Conservation (phyloP, 2,329 filamentous ascomycete genomes). For the Lasiodiplodia sp. region DNA sequence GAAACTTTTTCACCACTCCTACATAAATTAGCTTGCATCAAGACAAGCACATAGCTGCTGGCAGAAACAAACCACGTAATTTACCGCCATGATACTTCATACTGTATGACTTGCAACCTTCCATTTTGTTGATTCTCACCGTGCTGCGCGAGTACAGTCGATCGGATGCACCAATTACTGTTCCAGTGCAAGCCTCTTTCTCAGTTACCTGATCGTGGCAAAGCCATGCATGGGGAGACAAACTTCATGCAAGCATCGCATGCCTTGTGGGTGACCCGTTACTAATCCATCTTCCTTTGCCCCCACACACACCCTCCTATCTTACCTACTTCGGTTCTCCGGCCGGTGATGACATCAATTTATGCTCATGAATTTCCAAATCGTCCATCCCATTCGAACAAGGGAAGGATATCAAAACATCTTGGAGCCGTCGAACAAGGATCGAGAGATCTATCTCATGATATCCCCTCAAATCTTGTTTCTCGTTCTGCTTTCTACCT, state of each 20-base stretch:
- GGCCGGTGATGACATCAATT: neutral
- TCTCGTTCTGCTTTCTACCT: neutral
- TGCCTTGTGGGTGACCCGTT: neutral
- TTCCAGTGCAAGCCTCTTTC: neutral
- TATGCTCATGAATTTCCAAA: neutral
- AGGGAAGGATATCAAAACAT: neutral
- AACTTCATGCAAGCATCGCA: neutral
- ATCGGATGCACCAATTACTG: neutral
- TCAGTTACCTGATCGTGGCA: neutral
- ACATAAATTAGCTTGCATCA: neutral
- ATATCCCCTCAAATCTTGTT: neutral
- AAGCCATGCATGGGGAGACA: neutral
- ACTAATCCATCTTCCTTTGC: neutral
- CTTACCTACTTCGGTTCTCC: neutral
- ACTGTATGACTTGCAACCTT: neutral
- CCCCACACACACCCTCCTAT: neutral
- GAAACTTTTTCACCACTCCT: neutral
- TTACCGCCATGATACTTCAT: neutral
- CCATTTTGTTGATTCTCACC: neutral
- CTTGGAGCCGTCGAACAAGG: neutral
- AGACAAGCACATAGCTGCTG: slow-evolving; percentile 4
- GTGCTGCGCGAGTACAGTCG: no score
- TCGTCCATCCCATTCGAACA: neutral
- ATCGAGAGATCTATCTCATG: neutral
- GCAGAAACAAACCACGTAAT: neutral